A percentile compares a stretch with the other conserved stretches of the same genome.
These are phyloP conservation scores for Bocquillonia castaneifolia DNA, from an alignment of 441 rosid species.

Conservation along the genomic window DNA sequence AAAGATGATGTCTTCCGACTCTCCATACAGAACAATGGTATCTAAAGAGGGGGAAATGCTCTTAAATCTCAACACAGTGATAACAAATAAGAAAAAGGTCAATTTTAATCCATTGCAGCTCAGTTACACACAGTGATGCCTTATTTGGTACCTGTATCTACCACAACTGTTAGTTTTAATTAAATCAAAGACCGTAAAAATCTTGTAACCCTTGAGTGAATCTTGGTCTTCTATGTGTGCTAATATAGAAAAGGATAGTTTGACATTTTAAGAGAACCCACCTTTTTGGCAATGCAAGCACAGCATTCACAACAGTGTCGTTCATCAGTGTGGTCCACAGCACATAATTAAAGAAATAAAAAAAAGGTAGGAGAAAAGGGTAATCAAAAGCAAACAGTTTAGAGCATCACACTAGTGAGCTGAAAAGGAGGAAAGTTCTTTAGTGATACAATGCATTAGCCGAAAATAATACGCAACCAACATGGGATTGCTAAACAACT, in stretches of 20 bases:
- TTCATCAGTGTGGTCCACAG: neutral
- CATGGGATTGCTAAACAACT: neutral
- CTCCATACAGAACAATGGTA: no score
- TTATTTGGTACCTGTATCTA: no score
- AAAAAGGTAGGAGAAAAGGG: neutral
- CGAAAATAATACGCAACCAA: neutral
- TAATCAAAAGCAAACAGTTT: no score
- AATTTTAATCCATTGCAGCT: no score
- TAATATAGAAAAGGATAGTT: neutral
- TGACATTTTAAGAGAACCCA: neutral
- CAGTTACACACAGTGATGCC: no score
- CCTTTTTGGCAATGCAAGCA: neutral
- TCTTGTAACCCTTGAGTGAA: no score
- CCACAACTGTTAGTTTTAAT: no score
- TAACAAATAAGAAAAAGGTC: no score
- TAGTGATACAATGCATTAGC: neutral
- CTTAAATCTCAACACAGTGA: no score
- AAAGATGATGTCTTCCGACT: no score
- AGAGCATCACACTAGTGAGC: neutral
- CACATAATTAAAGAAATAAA: neutral
- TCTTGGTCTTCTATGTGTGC: neutral
- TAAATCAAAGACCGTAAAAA: neutral
- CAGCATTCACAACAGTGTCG: neutral
- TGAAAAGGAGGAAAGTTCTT: no score
- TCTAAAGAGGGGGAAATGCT: no score